Conservation (phyloP, 805 yeast species). For the Candida patagonica region DNA sequence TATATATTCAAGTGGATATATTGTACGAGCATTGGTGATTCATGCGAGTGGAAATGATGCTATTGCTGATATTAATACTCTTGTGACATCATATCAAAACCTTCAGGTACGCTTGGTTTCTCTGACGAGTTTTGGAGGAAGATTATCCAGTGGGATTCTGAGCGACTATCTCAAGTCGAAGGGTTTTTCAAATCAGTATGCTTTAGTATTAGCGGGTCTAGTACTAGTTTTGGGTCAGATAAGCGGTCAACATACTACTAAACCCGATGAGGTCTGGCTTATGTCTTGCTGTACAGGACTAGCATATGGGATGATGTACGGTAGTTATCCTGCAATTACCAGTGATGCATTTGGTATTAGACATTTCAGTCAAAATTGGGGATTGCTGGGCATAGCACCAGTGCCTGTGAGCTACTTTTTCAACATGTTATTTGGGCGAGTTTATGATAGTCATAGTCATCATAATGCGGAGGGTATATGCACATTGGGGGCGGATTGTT, state of each 20-base stretch:
- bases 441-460: slow-evolving; percentile 42
- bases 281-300: slow-evolving; percentile 54
- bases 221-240: slow-evolving; percentile 44
- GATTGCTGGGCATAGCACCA: slow-evolving; percentile 58
- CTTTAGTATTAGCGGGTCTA: slow-evolving; percentile 43
- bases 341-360: slow-evolving; percentile 65
- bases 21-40: slow-evolving; percentile 40
- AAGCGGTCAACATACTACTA: slow-evolving; percentile 33
- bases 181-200: slow-evolving; percentile 41
- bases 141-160: slow-evolving; percentile 51
- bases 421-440: slow-evolving; percentile 53
- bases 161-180: slow-evolving; percentile 52
- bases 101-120: slow-evolving; percentile 67
- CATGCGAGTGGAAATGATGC: not conserved
- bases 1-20: slow-evolving; percentile 65
- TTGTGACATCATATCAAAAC: slow-evolving; percentile 43
- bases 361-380: slow-evolving; percentile 66
- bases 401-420: slow-evolving; percentile 50
- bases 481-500: slow-evolving; percentile 1
- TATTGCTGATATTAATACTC: not conserved
- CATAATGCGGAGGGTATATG: not conserved
- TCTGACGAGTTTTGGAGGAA: slow-evolving; percentile 54
- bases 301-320: slow-evolving; percentile 65
- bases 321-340: slow-evolving; percentile 67
- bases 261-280: slow-evolving; percentile 34